Evolutionary conservation across 176 grass and related monocot genomes (phyloP), one percentile per base, ranked within the genome.

Genomic region (Musa schizocarpa): DNA sequence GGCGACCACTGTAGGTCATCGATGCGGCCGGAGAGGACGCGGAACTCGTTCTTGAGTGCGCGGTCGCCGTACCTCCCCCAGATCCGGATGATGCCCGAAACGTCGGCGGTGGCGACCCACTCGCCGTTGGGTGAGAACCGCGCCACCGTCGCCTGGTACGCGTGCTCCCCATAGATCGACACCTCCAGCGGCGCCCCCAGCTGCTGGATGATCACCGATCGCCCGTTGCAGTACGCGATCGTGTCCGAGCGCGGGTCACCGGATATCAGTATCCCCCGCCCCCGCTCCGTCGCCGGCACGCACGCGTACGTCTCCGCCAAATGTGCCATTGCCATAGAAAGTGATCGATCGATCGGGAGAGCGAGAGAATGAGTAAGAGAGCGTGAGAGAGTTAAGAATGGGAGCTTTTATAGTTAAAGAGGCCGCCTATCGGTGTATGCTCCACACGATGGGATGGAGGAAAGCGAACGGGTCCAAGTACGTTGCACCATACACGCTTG

Each of bases 1-100:
- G 95, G 88, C 13, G 95, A 99, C 95, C 95, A 99, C 0, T 92
- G 95, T 29, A 99, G 82, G 72, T 99, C 95, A 81, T 99, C 95
- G 76, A 99, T 86, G 77, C 90, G 82, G 5, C 95, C 95, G 0
- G 95, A 92, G 51, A 99, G 74, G 69, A 90, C 87, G 62, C 90
- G 80, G 75, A 94, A 99, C 95, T 99, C 95, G 64, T 87, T 89
- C 84, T 94, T 99, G 50, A 99, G 82, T 9, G 91, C 95, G 58
- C 95, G 86, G 81, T 99, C 95, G 21, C 95, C 95, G 80, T 91
- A 51, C 13, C 86, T 86, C 13, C 95, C 95, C 95, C 95, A 94
- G 69, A 99, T 81, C 68, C 95, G 82, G 77, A 92, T 81, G 71
- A 83, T 80, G 0, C 95, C 95, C 0, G 95, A 99, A 24, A 84